Conservation (phyloP, 2,329 filamentous ascomycete genomes). For the Neopestalotiopsis clavispora region DNA sequence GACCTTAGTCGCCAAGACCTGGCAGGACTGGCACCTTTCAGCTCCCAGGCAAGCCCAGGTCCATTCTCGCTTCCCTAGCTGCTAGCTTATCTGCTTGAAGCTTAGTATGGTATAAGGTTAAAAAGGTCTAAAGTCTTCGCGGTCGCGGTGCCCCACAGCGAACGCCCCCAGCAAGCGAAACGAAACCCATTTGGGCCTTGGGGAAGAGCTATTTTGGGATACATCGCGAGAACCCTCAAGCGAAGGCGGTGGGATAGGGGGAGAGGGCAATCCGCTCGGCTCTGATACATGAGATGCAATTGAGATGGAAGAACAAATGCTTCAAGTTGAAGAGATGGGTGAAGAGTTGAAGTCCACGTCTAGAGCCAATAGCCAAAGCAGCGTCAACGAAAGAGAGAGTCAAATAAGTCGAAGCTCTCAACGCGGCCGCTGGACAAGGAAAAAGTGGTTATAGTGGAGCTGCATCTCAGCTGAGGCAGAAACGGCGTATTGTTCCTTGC, state of each 20-base stretch:
- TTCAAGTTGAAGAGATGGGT: too few relatives aligned
- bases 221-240: not conserved
- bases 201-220: not conserved
- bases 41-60: not conserved
- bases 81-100: not conserved
- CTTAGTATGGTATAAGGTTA: slow-evolving; percentile 1
- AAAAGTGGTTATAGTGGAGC: not conserved
- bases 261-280: too few relatives aligned
- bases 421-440: too few relatives aligned
- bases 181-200: not conserved
- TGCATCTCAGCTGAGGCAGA: not conserved
- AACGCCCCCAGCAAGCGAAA: not conserved
- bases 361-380: too few relatives aligned
- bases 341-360: too few relatives aligned
- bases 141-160: not conserved
- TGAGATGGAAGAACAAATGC: too few relatives aligned
- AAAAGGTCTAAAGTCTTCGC: not conserved
- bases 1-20: slow-evolving; percentile 5
- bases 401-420: too few relatives aligned
- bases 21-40: slow-evolving; percentile 1
- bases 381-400: too few relatives aligned
- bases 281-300: too few relatives aligned
- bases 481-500: not conserved
- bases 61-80: not conserved
- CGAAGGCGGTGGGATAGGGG: not conserved